These are phyloP conservation scores for Crithidia mellificae DNA, from an alignment of 208 protist genomes.

Conservation along the genomic window DNA sequence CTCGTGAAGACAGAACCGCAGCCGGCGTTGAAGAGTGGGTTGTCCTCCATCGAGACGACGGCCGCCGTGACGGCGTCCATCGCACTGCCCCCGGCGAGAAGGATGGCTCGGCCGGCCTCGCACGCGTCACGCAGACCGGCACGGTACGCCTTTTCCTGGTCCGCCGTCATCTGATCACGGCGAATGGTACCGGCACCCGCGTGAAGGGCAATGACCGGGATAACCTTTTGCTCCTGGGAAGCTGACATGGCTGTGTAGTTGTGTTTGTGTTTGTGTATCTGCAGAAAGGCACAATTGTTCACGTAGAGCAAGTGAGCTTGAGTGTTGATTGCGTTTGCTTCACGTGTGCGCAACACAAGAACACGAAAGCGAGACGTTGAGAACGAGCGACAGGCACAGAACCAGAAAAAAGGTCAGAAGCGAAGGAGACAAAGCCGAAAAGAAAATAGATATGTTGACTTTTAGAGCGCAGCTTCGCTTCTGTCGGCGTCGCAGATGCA, in stretches of 20 bases:
- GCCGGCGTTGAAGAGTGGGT: constrained; percentile 36
- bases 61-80: constrained; percentile 32
- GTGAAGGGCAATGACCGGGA: constrained; percentile 29
- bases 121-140: constrained; percentile 22
- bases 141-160: constrained; percentile 24
- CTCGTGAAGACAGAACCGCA: constrained; percentile 33
- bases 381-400: too few species aligned
- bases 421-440: too few species aligned
- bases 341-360: too few species aligned
- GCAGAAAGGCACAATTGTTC: too few species aligned
- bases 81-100: constrained; percentile 22
- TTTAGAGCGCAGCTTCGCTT: too few species aligned
- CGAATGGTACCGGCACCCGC: constrained; percentile 31
- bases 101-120: constrained; percentile 23
- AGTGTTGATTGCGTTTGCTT: too few species aligned
- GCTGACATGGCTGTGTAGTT: constrained; percentile 8
- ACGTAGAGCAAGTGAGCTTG: too few species aligned
- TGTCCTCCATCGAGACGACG: constrained; percentile 34
- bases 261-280: background rate
- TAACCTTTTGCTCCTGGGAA: background rate
- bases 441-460: too few species aligned
- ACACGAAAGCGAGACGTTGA: too few species aligned
- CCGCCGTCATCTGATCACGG: constrained; percentile 18
- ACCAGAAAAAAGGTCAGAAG: too few species aligned
- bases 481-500: too few species aligned